Percentiles rank a stretch among this genome's conserved stretches.
These are phyloP conservation scores for Corylus heterophylla DNA, from an alignment of 306 rosid genomes.

Conservation along the genomic window DNA sequence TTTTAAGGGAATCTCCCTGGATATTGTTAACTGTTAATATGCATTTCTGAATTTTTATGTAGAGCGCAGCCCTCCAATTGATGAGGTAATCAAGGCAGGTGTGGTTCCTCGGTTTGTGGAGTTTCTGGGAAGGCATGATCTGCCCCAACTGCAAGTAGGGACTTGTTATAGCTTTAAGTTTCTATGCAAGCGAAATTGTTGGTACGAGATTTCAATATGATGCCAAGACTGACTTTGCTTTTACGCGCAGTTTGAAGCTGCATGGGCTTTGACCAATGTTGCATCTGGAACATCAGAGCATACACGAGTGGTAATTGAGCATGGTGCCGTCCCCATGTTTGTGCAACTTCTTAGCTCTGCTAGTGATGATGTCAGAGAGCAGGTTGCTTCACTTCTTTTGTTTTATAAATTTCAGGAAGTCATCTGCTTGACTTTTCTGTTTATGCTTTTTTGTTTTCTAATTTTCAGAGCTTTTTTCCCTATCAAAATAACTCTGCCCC, in stretches of 20 bases:
- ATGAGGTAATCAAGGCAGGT: conserved; percentile 55
- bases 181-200: neutral
- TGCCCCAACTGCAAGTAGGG: conserved; percentile 55
- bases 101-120: conserved; percentile 64
- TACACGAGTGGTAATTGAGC: conserved; percentile 58
- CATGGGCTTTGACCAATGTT: conserved; percentile 69
- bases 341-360: conserved; percentile 59
- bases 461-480: neutral
- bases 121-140: conserved; percentile 53
- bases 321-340: conserved; percentile 65
- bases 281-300: conserved; percentile 70
- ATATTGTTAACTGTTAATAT: neutral
- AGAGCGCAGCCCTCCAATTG: conserved; percentile 71
- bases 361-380: conserved; percentile 63
- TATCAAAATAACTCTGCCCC: neutral
- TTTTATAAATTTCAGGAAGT: neutral
- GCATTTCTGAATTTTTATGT: conserved; percentile 8
- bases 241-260: conserved; percentile 66
- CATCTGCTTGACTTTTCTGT: neutral
- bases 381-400: conserved; percentile 43
- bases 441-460: neutral
- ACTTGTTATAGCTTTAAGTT: neutral
- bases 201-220: neutral
- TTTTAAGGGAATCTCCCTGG: neutral
- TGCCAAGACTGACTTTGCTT: neutral